Percentiles rank a stretch among this genome's conserved stretches.
Evolutionary conservation across 495 filamentous ascomycete species (phyloP).

Genomic region (Penicillium riverlandense): DNA sequence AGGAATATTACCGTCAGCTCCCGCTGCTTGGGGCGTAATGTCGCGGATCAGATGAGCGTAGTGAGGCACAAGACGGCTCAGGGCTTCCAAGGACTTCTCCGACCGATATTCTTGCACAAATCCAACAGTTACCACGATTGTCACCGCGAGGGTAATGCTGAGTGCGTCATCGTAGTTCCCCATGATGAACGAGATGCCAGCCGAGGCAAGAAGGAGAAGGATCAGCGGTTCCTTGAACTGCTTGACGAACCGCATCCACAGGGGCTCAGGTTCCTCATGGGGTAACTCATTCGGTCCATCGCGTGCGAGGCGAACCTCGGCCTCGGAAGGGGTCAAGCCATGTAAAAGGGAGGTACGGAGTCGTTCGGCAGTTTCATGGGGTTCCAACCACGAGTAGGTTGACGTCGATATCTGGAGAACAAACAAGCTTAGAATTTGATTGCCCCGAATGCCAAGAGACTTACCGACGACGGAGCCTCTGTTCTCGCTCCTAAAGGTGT

Average conservation of each 20-base stretch:
- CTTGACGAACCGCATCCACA: slow-evolving; percentile 91
- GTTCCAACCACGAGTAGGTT: slow-evolving; percentile 55
- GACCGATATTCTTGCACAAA: slow-evolving; percentile 98
- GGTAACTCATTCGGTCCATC: slow-evolving; percentile 93
- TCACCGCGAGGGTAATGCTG: slow-evolving; percentile 90
- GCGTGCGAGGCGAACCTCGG: slow-evolving; percentile 64
- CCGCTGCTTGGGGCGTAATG: slow-evolving; percentile 1
- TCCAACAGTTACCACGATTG: slow-evolving; percentile 92
- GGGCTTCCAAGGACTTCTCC: slow-evolving; percentile 92
- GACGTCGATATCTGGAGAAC: slow-evolving; percentile 48
- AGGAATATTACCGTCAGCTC: slow-evolving; percentile 15
- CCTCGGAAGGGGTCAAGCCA: slow-evolving; percentile 75
- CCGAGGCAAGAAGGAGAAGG: slow-evolving; percentile 84
- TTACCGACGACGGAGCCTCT: slow-evolving; percentile 27
- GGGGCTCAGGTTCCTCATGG: slow-evolving; percentile 83
- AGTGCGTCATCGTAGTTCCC: slow-evolving; percentile 94
- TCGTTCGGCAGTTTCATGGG: slow-evolving; percentile 68
- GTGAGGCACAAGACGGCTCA: slow-evolving; percentile 89
- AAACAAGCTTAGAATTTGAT: slow-evolving; percentile 3
- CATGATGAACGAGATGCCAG: slow-evolving; percentile 81
- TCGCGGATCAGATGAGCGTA: slow-evolving; percentile 84
- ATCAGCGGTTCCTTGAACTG: slow-evolving; percentile 93
- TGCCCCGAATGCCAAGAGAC: slow-evolving; percentile 1
- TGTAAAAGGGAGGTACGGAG: slow-evolving; percentile 75
- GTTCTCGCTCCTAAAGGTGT: slow-evolving; percentile 26